Percentiles rank a stretch among this genome's conserved stretches.
Conservation (phyloP, 352 stramenopile species). For the Phytophthora europaea region DNA sequence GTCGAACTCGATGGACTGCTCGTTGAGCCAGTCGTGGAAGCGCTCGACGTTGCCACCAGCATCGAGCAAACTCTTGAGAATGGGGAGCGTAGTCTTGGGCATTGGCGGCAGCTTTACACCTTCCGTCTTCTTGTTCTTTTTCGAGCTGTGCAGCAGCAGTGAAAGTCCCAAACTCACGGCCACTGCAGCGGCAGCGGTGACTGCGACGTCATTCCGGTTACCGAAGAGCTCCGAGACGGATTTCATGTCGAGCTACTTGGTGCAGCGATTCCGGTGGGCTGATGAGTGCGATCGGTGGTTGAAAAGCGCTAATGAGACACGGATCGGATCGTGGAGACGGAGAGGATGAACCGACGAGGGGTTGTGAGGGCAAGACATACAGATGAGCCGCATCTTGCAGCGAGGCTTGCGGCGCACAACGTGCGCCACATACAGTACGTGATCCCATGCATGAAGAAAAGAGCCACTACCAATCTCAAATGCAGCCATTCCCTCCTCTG, state of each 20-base stretch:
- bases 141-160: slow-evolving; percentile 30
- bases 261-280: slow-evolving; percentile 23
- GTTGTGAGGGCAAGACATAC: not conserved
- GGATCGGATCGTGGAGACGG: not conserved
- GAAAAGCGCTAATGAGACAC: slow-evolving; percentile 25
- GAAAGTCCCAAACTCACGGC: slow-evolving; percentile 36
- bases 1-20: slow-evolving; percentile 46
- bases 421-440: not conserved
- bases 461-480: not conserved
- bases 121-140: slow-evolving; percentile 30
- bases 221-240: slow-evolving; percentile 24
- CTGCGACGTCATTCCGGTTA: slow-evolving; percentile 18
- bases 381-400: not conserved
- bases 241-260: slow-evolving; percentile 25
- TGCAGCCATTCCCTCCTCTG: slow-evolving; percentile 1
- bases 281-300: not conserved
- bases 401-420: not conserved
- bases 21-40: slow-evolving; percentile 61
- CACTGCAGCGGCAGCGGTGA: slow-evolving; percentile 24
- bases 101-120: slow-evolving; percentile 30
- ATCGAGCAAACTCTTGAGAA: slow-evolving; percentile 53
- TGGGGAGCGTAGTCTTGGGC: slow-evolving; percentile 39
- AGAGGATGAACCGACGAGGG: not conserved
- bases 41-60: slow-evolving; percentile 31
- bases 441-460: not conserved